Percentiles rank a stretch among this genome's conserved stretches.
phyloP scores from a whole-genome alignment of 495 filamentous ascomycete genomes.

The Bathelium albidoporum region DNA sequence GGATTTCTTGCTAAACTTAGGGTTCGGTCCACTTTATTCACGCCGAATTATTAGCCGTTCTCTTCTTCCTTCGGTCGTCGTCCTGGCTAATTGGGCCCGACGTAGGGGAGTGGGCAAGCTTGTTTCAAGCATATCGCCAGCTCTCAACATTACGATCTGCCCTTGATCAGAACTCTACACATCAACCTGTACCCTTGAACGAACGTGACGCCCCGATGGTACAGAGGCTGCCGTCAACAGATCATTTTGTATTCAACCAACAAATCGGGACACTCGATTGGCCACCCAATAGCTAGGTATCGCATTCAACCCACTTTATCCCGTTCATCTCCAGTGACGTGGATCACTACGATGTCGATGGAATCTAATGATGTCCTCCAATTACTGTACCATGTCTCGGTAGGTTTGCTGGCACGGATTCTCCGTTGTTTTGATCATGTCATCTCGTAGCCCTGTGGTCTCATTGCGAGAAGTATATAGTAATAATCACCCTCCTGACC shows the following conservation, averaged over 20 bases:
- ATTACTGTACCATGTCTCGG: neutral
- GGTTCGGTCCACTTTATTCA: neutral
- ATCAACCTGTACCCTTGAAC: neutral
- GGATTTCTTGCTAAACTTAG: neutral
- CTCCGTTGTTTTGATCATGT: neutral
- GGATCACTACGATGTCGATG: conserved; percentile 24
- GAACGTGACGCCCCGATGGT: neutral
- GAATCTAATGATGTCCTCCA: conserved; percentile 26
- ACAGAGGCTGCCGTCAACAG: neutral
- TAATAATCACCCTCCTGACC: neutral
- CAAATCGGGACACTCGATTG: neutral
- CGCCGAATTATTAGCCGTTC: neutral
- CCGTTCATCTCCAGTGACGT: conserved; percentile 40
- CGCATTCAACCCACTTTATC: neutral
- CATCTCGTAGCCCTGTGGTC: neutral
- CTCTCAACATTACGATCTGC: neutral
- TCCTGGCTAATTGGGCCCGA: neutral
- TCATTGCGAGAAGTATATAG: neutral
- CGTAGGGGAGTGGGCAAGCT: too few relatives aligned
- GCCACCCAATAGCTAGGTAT: neutral
- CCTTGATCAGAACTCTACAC: neutral
- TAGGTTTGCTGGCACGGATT: neutral
- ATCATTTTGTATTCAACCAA: neutral
- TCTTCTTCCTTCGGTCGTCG: neutral
- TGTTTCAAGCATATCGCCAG: neutral